A percentile compares a stretch with the other conserved stretches of the same genome.
These are phyloP conservation scores for Chlamydomonas sphaeroides DNA, from an alignment of 139 green algal species.

Conservation along the genomic window DNA sequence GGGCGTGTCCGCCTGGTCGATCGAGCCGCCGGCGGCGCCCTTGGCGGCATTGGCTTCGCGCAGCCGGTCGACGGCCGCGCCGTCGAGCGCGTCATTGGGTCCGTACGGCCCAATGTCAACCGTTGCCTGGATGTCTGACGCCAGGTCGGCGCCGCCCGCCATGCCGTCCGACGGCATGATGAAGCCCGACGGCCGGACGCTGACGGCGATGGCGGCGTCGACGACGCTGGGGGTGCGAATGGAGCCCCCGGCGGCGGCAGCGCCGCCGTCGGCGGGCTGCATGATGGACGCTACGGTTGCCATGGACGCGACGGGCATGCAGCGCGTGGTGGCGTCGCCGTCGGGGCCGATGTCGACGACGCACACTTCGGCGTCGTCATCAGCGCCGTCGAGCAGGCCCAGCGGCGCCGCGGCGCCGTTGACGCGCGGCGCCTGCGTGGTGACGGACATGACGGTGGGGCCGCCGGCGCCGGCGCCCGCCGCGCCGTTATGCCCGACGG, in stretches of 20 bases:
- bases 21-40: background rate
- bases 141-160: background rate
- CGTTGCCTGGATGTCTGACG: background rate
- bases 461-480: background rate
- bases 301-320: slow-evolving; percentile 14
- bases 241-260: background rate
- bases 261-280: background rate
- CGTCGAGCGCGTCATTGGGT: background rate
- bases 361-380: slow-evolving; percentile 8
- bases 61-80: background rate
- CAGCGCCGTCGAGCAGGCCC: no score
- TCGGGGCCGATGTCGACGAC: slow-evolving; percentile 18
- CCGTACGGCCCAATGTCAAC: background rate
- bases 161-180: background rate
- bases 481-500: no score
- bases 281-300: slow-evolving; percentile 32
- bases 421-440: background rate
- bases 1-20: slow-evolving; percentile 47
- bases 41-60: background rate
- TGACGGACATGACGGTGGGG: background rate
- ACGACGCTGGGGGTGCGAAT: background rate
- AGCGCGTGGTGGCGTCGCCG: slow-evolving; percentile 10
- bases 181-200: background rate
- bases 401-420: background rate
- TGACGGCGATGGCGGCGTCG: slow-evolving; percentile 25